Evolutionary conservation across 768 basidiomycete species (phyloP), one percentile per base, ranked within the genome.

Genomic region (Austroboletus eburneus): DNA sequence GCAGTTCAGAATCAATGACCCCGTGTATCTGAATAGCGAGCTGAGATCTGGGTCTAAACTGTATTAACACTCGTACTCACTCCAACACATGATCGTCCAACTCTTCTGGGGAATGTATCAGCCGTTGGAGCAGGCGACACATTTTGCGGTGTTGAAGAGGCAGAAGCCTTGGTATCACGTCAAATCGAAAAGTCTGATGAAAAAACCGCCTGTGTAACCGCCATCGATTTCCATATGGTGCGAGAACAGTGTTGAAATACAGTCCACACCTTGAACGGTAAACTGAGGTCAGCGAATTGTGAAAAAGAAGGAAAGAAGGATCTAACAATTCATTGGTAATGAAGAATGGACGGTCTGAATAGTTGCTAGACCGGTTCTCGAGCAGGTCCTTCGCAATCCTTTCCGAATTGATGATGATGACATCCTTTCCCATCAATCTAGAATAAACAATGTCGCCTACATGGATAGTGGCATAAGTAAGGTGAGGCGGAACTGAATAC

Each of bases 381-480:
- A 50, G 32, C 2, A 38, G 14, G 4, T 50, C 23, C 13, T 36
- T 37, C 2, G 44, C 45, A 4, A 30, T 13, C n/a, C 10, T 18
- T 24, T 46, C 21, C 12, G 48, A 34, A 16, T 48, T 48, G 21
- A 54, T n/a, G 21, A 52, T 36, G 32, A 52, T 43, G 25, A 52
- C 17, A 9, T 46, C 45, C 20, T 40, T 39, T 13, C 50, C 39
- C 6, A 53, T 3, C 1, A 46, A 23, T 20, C 35, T 42, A 20
- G 30, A 14, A 25, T 52, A 34, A 18, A 54, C 5, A 6, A 48
- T 20, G 27, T 54, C 46, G 8, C 52, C 52, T 54, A 17, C 16
- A 16, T 12, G 14, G 12, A 23, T 20, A 17, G 17, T 27, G 2
- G 16, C 20, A 14, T 50, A 8, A 42, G 29, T 7, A 18, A n/a